Percentiles rank a stretch among this genome's conserved stretches.
Conservation (phyloP, 129 eudicot genomes). For the Flaveria robusta region DNA sequence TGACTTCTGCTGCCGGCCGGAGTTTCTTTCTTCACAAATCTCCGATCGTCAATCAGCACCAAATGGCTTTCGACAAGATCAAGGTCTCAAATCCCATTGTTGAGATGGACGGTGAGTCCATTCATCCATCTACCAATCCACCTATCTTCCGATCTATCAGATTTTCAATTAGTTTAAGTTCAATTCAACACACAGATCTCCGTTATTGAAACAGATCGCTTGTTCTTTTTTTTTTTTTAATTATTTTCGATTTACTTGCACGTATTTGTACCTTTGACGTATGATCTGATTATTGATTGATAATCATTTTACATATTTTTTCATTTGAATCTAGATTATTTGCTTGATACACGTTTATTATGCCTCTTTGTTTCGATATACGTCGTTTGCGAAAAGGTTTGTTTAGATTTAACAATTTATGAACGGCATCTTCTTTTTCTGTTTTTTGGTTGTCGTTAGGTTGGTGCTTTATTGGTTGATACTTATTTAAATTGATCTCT, state of each 20-base stretch:
- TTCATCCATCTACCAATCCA: background rate
- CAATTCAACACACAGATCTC: background rate
- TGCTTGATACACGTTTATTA: background rate
- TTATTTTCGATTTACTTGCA: background rate
- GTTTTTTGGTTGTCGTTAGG: slow-evolving; percentile 5
- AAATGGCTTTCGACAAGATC: slow-evolving; percentile 85
- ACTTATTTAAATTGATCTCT: too few species aligned
- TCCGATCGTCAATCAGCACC: too few species aligned
- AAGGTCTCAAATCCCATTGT: slow-evolving; percentile 94
- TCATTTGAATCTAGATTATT: background rate
- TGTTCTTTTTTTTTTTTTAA: too few species aligned
- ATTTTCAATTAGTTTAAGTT: slow-evolving; percentile 1
- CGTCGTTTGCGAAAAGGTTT: background rate
- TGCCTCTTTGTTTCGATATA: background rate
- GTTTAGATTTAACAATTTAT: background rate
- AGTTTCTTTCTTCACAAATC: background rate
- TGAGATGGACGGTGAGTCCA: slow-evolving; percentile 86
- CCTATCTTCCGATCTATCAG: slow-evolving; percentile 12
- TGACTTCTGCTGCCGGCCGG: too few species aligned
- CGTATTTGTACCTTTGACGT: slow-evolving; percentile 22
- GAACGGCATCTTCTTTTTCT: background rate
- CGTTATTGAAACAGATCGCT: slow-evolving; percentile 3
- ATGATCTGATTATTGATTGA: slow-evolving; percentile 15
- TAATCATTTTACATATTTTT: background rate
- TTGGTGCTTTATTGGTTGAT: slow-evolving; percentile 11